phyloP scores from a whole-genome alignment of 495 filamentous ascomycete genomes.

The Aspergillus coremiiformis region DNA sequence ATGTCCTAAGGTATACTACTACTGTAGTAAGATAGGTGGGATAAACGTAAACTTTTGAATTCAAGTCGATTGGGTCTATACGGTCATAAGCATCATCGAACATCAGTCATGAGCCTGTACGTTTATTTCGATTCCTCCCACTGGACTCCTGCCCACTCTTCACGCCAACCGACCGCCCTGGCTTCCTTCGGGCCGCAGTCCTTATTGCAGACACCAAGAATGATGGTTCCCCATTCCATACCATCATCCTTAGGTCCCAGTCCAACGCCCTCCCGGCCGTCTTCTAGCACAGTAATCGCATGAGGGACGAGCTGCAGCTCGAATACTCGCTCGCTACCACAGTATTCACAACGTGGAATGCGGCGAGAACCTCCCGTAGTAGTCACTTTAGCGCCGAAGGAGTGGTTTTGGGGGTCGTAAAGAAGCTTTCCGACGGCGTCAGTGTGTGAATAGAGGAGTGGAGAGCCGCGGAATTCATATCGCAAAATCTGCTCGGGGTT shows the following conservation, averaged over 20 bases:
- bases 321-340: conserved; percentile 70
- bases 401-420: conserved; percentile 23
- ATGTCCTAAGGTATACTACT: too few species aligned
- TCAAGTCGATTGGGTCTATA: neutral
- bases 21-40: too few species aligned
- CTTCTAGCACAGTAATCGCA: conserved; percentile 83
- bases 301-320: conserved; percentile 87
- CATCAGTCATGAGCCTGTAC: conserved; percentile 1
- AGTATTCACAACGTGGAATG: conserved; percentile 71
- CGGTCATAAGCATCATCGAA: neutral
- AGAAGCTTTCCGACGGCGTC: conserved; percentile 68
- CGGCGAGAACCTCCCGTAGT: conserved; percentile 22
- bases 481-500: conserved; percentile 93
- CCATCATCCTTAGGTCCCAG: conserved; percentile 47
- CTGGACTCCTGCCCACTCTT: conserved; percentile 96
- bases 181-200: conserved; percentile 57
- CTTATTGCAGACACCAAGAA: conserved; percentile 72
- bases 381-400: conserved; percentile 22
- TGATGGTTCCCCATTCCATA: conserved; percentile 98
- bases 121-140: conserved; percentile 68
- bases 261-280: conserved; percentile 58
- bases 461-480: conserved; percentile 78
- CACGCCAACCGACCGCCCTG: conserved; percentile 58
- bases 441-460: conserved; percentile 70
- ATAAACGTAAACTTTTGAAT: neutral